phyloP scores from a whole-genome alignment of 805 yeast species.

The Kodamaea kakaduensis region DNA sequence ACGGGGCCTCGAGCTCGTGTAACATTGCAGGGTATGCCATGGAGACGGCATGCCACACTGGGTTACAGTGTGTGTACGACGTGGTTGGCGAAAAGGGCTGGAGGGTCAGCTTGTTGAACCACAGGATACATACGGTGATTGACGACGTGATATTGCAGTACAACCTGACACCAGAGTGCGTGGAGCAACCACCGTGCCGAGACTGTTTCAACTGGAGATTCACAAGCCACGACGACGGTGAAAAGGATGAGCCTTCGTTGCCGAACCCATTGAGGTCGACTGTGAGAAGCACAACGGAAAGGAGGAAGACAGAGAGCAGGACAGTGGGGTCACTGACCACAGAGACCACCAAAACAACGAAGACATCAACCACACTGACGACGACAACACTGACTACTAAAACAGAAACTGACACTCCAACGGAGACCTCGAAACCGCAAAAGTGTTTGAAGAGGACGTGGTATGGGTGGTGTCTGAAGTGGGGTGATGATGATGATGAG shows the following conservation, averaged over 20 bases:
- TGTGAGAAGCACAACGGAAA: slow-evolving; percentile 6
- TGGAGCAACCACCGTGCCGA: slow-evolving; percentile 73
- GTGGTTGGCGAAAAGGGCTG: slow-evolving; percentile 87
- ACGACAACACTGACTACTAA: background rate
- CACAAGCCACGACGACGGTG: slow-evolving; percentile 46
- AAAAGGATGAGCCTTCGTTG: slow-evolving; percentile 33
- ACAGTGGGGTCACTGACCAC: slow-evolving; percentile 3
- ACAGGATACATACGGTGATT: slow-evolving; percentile 85
- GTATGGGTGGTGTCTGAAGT: slow-evolving; percentile 63
- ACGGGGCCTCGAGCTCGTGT: slow-evolving; percentile 87
- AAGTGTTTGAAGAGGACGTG: slow-evolving; percentile 56
- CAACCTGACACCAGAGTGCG: slow-evolving; percentile 74
- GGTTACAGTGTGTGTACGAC: slow-evolving; percentile 82
- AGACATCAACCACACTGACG: background rate
- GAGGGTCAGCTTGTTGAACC: slow-evolving; percentile 84
- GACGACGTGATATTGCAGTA: slow-evolving; percentile 71
- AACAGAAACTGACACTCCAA: background rate
- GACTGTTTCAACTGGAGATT: slow-evolving; percentile 91
- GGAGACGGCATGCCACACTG: slow-evolving; percentile 95
- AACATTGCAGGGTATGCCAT: slow-evolving; percentile 92
- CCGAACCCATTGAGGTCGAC: slow-evolving; percentile 37
- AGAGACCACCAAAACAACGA: slow-evolving; percentile 12
- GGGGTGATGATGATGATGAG: slow-evolving; percentile 35
- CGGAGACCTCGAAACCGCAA: slow-evolving; percentile 24
- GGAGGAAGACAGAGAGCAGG: too few relatives aligned